These are phyloP conservation scores for Euphrasia confusa DNA, from an alignment of 257 asterid species.

Conservation along the genomic window DNA sequence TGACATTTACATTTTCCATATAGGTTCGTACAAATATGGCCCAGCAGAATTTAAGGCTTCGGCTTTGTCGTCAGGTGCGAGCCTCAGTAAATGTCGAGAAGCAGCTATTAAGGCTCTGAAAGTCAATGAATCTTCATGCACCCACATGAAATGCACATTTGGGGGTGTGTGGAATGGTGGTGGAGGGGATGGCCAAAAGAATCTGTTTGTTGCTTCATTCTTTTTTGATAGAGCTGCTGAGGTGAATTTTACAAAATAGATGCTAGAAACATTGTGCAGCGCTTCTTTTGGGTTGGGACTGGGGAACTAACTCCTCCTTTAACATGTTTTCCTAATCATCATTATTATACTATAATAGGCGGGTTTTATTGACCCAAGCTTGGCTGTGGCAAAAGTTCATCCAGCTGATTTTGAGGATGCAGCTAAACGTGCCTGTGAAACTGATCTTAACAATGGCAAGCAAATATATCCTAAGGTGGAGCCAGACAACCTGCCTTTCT, in stretches of 20 bases:
- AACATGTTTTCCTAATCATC: neutral
- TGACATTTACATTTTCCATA: neutral
- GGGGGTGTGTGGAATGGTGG: conserved; percentile 99
- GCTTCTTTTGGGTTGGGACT: neutral
- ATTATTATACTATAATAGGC: conserved; percentile 33
- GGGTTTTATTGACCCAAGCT: conserved; percentile 66
- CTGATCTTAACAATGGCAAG: conserved; percentile 57
- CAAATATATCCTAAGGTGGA: conserved; percentile 55
- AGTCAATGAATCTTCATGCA: conserved; percentile 70
- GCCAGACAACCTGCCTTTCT: conserved; percentile 65
- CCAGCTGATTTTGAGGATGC: conserved; percentile 80
- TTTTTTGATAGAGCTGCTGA: conserved; percentile 96
- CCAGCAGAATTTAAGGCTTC: conserved; percentile 16
- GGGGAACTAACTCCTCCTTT: neutral
- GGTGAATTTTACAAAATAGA: conserved; percentile 37
- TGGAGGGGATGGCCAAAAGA: conserved; percentile 94
- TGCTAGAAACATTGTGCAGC: conserved; percentile 12
- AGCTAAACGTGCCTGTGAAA: conserved; percentile 79
- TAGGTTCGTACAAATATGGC: too few species aligned
- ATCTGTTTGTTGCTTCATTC: conserved; percentile 88
- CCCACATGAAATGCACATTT: conserved; percentile 94
- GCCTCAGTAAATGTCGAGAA: conserved; percentile 65
- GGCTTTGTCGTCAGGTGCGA: conserved; percentile 52
- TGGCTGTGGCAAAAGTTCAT: conserved; percentile 71
- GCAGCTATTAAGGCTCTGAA: conserved; percentile 63